Evolutionary conservation across 1,284 basidiomycete species (phyloP).

Genomic region (Ceratobasidium sp.): DNA sequence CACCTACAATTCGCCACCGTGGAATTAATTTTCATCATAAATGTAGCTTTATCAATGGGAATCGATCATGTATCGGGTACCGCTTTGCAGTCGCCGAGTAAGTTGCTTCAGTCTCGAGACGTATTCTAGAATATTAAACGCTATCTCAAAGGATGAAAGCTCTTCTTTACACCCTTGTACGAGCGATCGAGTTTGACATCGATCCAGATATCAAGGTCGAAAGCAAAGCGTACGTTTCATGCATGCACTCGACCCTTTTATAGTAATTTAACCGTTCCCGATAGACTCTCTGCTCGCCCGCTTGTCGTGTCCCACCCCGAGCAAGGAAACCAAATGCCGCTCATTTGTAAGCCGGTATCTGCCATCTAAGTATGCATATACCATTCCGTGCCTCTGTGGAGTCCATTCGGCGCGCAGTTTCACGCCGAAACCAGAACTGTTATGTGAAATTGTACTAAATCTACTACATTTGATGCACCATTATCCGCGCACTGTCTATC

Average conservation of each 20-base stretch:
- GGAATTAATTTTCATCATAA: slow-evolving; percentile 38
- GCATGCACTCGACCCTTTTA: background rate
- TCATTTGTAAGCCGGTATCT: slow-evolving; percentile 33
- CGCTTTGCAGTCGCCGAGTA: slow-evolving; percentile 46
- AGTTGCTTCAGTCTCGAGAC: background rate
- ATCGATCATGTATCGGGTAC: slow-evolving; percentile 45
- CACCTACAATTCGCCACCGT: slow-evolving; percentile 53
- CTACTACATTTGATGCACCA: background rate
- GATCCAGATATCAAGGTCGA: slow-evolving; percentile 42
- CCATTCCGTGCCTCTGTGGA: no score
- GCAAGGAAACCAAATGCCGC: slow-evolving; percentile 45
- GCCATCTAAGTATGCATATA: background rate
- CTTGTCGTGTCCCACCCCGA: slow-evolving; percentile 32
- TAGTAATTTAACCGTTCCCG: background rate
- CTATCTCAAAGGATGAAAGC: slow-evolving; percentile 52
- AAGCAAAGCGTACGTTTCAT: slow-evolving; percentile 30
- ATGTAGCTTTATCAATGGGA: slow-evolving; percentile 28
- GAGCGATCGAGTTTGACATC: slow-evolving; percentile 51
- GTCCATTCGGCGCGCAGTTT: no score
- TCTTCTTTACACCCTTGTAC: slow-evolving; percentile 51
- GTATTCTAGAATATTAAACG: background rate
- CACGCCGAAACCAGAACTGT: no score
- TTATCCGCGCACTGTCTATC: no score
- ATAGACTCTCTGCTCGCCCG: slow-evolving; percentile 44
- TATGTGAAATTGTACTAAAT: no score